A percentile compares a stretch with the other conserved stretches of the same genome.
Conservation (phyloP, 106 monocot genomes). For the Dendrobium officinale region DNA sequence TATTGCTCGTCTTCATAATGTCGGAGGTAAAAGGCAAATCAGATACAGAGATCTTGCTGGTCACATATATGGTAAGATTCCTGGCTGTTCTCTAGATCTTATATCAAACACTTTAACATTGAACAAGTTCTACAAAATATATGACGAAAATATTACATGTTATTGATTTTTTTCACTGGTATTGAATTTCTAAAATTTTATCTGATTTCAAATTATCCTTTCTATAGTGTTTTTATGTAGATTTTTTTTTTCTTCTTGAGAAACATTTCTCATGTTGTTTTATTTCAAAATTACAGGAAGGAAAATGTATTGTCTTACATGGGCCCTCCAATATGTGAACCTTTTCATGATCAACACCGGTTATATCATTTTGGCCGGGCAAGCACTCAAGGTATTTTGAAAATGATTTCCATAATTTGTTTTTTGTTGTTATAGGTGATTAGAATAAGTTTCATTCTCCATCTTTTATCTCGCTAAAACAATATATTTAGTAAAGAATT, state of each 20-base stretch:
- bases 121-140: background rate
- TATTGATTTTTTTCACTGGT: background rate
- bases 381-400: conserved; percentile 77
- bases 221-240: background rate
- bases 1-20: conserved; percentile 78
- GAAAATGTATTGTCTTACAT: conserved; percentile 80
- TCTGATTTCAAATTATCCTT: background rate
- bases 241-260: background rate
- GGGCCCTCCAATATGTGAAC: conserved; percentile 88
- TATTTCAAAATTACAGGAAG: conserved; percentile 42
- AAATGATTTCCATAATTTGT: background rate
- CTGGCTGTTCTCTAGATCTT: background rate
- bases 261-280: background rate
- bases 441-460: background rate
- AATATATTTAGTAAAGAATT: background rate
- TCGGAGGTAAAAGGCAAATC: conserved; percentile 86
- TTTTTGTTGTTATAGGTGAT: background rate
- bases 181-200: background rate
- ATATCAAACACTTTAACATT: background rate
- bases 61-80: conserved; percentile 68
- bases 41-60: conserved; percentile 98
- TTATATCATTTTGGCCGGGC: conserved; percentile 91
- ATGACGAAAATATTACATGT: background rate
- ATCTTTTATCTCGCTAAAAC: background rate
- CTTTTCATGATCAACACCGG: conserved; percentile 97